Base-by-base conservation (phyloP, 805 yeast species). In the Saccharomycopsis fibuligera region DNA sequence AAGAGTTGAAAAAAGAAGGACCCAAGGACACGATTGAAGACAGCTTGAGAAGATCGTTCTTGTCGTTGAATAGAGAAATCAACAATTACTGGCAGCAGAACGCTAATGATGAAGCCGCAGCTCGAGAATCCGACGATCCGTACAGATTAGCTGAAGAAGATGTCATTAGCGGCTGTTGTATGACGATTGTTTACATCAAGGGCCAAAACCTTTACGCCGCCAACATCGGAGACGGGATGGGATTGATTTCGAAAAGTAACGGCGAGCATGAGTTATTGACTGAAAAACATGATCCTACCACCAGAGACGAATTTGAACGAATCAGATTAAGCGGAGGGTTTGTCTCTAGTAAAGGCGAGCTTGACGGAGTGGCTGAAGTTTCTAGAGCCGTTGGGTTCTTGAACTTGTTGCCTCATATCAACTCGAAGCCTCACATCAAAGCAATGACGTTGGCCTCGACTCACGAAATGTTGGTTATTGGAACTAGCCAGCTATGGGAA, bases 371-470 rank as follows among this genome's bases (percentile, higher is more conserved):
- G 25, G 74, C 87, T 14, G 82, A 80, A 43, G 86, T 89, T 43
- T 86, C 96, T 1, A 76, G 98, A 57, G 95, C 96, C 29, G 90
- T 88, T 46, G 99, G 99, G 0, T 90, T 85, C 61, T 83, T 84
- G 62, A 84, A 85, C 56, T 73, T 83, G 54, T 72, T 89, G 39
- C 96, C 97, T 1, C 96, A 88, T 60, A 79, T 91, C 24, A 88
- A 85, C 60, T 85, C 96, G 0, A 88, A 87, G 1, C 97, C 99
- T 2, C 84, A 83, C 58, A 80, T 88, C 24, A 72, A 80, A 12
- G 79, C 77, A 45, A 67, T 78, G 21, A 71, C 75, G 25, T 62
- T 87, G 29, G 72, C 83, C 0, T 77, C 79, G 43, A 72, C 81
- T n/a, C 95, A 87, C 60, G 96, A 88, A 54, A 79, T 86, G 74